phyloP scores from a whole-genome alignment of 1,284 basidiomycete species.

The Ceratorhiza oryzae-sativae region DNA sequence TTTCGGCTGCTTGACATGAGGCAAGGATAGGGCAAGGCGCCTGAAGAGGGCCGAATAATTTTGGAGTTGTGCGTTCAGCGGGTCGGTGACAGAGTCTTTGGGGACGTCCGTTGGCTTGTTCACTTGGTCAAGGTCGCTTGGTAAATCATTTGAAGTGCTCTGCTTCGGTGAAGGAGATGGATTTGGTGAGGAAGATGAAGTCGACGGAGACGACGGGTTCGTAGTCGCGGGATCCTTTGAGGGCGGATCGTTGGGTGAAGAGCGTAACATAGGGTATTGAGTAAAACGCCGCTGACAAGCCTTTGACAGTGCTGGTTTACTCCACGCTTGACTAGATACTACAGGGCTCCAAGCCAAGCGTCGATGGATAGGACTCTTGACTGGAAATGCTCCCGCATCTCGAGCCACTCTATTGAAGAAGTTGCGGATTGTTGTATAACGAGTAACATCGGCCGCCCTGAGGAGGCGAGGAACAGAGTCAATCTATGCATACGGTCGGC shows the following conservation, averaged over 20 bases:
- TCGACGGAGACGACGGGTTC: background rate
- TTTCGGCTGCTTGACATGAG: constrained; percentile 82
- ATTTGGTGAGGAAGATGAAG: background rate
- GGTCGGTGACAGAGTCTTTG: background rate
- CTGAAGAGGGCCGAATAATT: constrained; percentile 84
- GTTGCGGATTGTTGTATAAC: constrained; percentile 59
- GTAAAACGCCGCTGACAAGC: constrained; percentile 10
- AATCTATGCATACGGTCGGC: background rate
- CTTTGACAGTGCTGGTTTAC: background rate
- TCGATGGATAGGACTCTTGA: constrained; percentile 21
- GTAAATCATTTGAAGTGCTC: background rate
- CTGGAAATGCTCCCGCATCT: background rate
- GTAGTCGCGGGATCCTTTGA: too few relatives aligned
- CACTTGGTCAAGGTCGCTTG: background rate
- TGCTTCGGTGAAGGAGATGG: background rate
- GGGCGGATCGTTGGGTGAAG: background rate
- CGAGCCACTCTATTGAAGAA: constrained; percentile 56
- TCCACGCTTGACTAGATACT: constrained; percentile 3
- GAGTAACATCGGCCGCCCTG: constrained; percentile 52
- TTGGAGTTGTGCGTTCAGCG: constrained; percentile 44
- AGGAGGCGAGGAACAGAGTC: background rate
- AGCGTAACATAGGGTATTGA: background rate
- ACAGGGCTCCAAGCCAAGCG: background rate
- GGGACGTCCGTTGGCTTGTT: background rate
- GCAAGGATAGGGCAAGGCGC: constrained; percentile 73